Conservation (phyloP, 2,329 filamentous ascomycete genomes). For the Fusarium sp. region DNA sequence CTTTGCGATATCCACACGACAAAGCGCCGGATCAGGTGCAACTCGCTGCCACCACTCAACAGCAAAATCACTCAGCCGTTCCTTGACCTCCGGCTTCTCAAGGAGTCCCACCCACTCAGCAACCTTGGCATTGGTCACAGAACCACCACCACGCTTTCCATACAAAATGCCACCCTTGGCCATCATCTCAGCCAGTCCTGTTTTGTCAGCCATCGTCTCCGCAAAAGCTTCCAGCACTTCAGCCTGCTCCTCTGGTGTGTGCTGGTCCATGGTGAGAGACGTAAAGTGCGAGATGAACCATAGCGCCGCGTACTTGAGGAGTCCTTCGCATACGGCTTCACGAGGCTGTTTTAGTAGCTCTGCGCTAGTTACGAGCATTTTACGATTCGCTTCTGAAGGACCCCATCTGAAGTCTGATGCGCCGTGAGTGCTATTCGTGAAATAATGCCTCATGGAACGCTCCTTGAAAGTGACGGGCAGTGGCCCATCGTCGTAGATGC, state of each 20-base stretch:
- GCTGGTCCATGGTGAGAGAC: conserved; percentile 15
- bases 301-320: neutral
- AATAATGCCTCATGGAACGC: conserved; percentile 43
- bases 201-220: conserved; percentile 22
- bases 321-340: neutral
- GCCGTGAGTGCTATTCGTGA: conserved; percentile 17
- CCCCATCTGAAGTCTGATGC: neutral
- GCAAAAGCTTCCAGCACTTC: conserved; percentile 38
- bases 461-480: conserved; percentile 43
- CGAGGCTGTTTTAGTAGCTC: conserved; percentile 8
- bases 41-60: neutral
- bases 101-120: neutral
- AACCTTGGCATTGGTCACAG: neutral
- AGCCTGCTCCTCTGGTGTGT: conserved; percentile 16
- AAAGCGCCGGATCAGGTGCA: neutral
- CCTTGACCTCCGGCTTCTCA: neutral
- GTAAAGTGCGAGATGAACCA: conserved; percentile 20
- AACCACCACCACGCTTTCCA: neutral
- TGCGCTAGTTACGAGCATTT: conserved; percentile 33
- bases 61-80: neutral
- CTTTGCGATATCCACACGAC: neutral
- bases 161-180: neutral
- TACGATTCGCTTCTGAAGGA: conserved; percentile 36
- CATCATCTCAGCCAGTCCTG: conserved; percentile 17
- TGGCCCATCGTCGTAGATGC: conserved; percentile 37